phyloP scores from a whole-genome alignment of 2,329 filamentous ascomycete species.

The Sporothrix brasiliensis region DNA sequence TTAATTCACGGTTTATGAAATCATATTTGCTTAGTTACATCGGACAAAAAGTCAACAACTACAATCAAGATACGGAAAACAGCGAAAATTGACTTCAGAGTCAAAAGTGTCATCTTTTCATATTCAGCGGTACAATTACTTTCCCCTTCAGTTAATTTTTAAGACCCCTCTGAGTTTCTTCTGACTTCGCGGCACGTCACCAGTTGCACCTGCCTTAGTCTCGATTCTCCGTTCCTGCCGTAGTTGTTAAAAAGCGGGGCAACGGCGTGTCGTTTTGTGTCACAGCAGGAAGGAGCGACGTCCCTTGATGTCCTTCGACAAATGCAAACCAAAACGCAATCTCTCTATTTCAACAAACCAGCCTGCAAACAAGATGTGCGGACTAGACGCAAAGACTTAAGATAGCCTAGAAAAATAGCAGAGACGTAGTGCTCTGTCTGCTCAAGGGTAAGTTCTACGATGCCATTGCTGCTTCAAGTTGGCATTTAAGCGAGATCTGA shows the following conservation, averaged over 20 bases:
- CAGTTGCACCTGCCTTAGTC: not conserved
- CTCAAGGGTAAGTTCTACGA: not conserved
- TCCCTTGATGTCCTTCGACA: not conserved
- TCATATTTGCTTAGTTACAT: too few species aligned
- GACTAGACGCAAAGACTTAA: not conserved
- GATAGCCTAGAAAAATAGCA: not conserved
- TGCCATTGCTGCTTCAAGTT: not conserved
- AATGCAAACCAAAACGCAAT: not conserved
- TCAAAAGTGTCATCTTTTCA: too few species aligned
- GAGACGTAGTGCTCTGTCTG: constrained; percentile 17
- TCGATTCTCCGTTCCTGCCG: not conserved
- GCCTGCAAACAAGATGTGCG: not conserved
- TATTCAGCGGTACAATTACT: too few species aligned
- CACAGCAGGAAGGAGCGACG: constrained; percentile 15
- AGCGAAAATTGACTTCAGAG: too few species aligned
- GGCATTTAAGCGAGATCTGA: not conserved
- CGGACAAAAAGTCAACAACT: too few species aligned
- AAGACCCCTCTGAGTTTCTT: not conserved
- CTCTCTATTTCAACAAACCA: not conserved
- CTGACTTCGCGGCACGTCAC: not conserved
- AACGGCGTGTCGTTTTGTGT: not conserved
- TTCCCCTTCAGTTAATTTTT: too few species aligned
- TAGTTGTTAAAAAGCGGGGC: constrained; percentile 10
- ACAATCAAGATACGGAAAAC: too few species aligned
- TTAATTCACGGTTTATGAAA: too few species aligned